Base-by-base conservation (phyloP, 805 yeast genomes). In the Cyberlindnera galapagoensis region DNA sequence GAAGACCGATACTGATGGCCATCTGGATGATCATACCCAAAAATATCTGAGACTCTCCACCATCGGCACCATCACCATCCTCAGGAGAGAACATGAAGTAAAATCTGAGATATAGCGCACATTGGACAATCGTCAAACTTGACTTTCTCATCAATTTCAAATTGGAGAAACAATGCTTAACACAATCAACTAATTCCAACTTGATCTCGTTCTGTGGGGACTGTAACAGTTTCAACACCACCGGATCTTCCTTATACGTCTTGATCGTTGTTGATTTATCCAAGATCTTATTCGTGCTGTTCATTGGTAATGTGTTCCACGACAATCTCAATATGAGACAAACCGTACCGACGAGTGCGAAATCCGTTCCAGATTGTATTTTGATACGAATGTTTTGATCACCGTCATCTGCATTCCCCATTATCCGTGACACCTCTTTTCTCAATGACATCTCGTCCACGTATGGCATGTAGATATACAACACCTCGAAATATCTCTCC, bases 381-480 rank as follows among this genome's bases (percentile, higher is more conserved):
- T 48, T 40, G 12, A 63, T 36, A 5, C 47, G 51, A 9, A 65
- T 40, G 13, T 33, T 17, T 28, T 56, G 47, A 6, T 44, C 46
- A 26, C 44, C 38, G 30, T 62, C 63, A 17, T 54, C 57, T 13
- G 46, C 41, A 1, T 52, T 32, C 10, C 76, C 80, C 20, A 76
- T 54, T 6, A 76, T 65, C 16, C 62, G 48, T 2, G 56, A 42
- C 12, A 75, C 51, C 30, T 67, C 66, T 13, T 43, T 43, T 33
- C 64, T 64, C 49, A 74, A 72, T 8, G 60, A 60, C 32, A 44
- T 57, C 49, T 80, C 85, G 52, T 80, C 86, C 21, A 80, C 55
- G 40, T 70, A 75, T 3, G 92, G 88, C 44, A 80, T 62, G 35
- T 70, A 76, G 10, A 82, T 69, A 49, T 81, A 81, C 5, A 80